Base-by-base conservation (phyloP, 1,284 basidiomycete genomes). In the Uromyces viciae-fabae region DNA sequence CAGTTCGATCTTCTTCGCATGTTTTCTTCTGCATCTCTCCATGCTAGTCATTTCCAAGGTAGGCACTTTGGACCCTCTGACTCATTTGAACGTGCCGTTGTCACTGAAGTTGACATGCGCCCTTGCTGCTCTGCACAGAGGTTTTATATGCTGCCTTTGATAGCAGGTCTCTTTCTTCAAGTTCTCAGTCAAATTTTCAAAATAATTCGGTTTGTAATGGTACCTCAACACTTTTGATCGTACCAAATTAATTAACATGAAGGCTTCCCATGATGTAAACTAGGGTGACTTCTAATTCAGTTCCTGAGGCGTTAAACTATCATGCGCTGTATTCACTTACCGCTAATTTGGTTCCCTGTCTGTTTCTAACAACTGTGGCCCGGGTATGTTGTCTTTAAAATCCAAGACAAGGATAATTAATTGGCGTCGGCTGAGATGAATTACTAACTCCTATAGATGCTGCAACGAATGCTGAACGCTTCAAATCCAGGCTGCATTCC, bases 31-130 rank as follows among this genome's bases (percentile, higher is more conserved):
- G 15, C 69, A 72, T 72, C 69, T 72, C 49, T 52, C 25, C 17
- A 72, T 72, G 22, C 31, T 33, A 15, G 17, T 72, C 14, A 38
- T 72, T 49, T 52, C 69, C 49, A 72, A 72, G 69, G 69, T 72
- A 72, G 5, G 31, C 60, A 15, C 60, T 46, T 8, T n/a, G n/a
- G n/a, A n/a, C n/a, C n/a, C n/a, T n/a, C n/a, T n/a, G n/a, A n/a
- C n/a, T n/a, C n/a, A n/a, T n/a, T n/a, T n/a, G n/a, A n/a, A n/a
- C n/a, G n/a, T n/a, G n/a, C n/a, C n/a, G n/a, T n/a, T n/a, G n/a
- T n/a, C n/a, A n/a, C n/a, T n/a, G n/a, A n/a, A 49, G 46, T 49
- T 11, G 22, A 22, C 22, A 49, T 49, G 22, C 46, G 11, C 11
- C 11, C 22, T 49, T 11, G 22, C 22, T 11, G 11, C 22, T 49